Evolutionary conservation across 352 stramenopile genomes (phyloP).

Genomic region (Phytopythium chamaehyphon): DNA sequence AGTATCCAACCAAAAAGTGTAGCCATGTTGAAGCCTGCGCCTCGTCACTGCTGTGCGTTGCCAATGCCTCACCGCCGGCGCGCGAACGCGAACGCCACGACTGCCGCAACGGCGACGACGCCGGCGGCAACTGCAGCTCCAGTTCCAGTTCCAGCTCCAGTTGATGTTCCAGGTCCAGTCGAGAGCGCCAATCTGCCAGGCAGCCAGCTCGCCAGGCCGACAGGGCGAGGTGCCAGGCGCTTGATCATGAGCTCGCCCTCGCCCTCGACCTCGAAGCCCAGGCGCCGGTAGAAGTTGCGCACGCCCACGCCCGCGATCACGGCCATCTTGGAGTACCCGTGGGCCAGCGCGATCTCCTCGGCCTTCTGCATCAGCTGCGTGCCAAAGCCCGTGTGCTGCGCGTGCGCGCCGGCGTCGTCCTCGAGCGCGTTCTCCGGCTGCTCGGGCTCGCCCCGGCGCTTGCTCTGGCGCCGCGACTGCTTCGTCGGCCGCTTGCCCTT

Average conservation of each 20-base stretch:
- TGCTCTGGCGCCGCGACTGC: slow-evolving; percentile 16
- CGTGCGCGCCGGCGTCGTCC: slow-evolving; percentile 31
- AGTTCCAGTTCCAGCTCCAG: neutral
- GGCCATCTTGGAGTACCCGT: slow-evolving; percentile 79
- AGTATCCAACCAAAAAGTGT: too few species aligned
- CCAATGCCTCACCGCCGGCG: too few species aligned
- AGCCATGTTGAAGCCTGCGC: too few species aligned
- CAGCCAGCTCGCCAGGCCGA: neutral
- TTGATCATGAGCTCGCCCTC: slow-evolving; percentile 88
- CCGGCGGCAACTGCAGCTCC: neutral
- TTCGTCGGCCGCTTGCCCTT: slow-evolving; percentile 2
- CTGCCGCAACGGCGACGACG: too few species aligned
- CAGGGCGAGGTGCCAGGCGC: slow-evolving; percentile 23
- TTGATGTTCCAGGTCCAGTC: too few species aligned
- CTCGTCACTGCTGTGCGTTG: too few species aligned
- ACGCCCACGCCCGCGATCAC: slow-evolving; percentile 90
- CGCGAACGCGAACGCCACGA: too few species aligned
- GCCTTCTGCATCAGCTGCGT: slow-evolving; percentile 84
- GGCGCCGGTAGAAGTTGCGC: slow-evolving; percentile 88
- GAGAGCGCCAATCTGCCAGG: neutral
- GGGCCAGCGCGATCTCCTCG: slow-evolving; percentile 63
- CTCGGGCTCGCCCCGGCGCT: slow-evolving; percentile 18
- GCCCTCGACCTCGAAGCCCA: slow-evolving; percentile 86
- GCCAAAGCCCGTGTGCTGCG: slow-evolving; percentile 88
- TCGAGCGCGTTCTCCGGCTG: slow-evolving; percentile 23